Evolutionary conservation across 768 basidiomycete genomes (phyloP).

Genomic region (Lentinula boryana): DNA sequence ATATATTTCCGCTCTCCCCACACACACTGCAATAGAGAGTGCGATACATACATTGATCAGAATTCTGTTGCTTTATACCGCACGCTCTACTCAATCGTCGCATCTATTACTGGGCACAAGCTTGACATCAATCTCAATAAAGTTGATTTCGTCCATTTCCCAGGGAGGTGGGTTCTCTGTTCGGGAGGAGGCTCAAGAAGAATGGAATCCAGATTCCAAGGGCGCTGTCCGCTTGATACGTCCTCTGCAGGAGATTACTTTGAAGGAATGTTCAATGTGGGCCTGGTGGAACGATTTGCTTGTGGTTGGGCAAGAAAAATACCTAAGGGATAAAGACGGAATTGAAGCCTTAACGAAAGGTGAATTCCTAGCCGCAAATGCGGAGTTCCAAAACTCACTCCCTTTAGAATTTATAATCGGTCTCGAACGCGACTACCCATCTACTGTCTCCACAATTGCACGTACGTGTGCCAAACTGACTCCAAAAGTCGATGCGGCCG

Average conservation of each 20-base stretch:
- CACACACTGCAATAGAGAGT: conserved; percentile 60
- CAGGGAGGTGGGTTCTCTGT: conserved; percentile 74
- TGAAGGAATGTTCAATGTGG: conserved; percentile 77
- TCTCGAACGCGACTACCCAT: conserved; percentile 77
- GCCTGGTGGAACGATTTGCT: conserved; percentile 63
- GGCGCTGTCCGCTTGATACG: conserved; percentile 46
- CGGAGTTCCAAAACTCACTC: not conserved
- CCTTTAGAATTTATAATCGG: conserved; percentile 70
- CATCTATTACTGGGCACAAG: conserved; percentile 77
- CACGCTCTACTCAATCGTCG: conserved; percentile 52
- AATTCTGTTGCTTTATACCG: conserved; percentile 65
- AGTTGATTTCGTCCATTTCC: conserved; percentile 66
- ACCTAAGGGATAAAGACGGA: conserved; percentile 44
- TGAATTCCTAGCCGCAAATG: conserved; percentile 17
- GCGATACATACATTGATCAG: conserved; percentile 57
- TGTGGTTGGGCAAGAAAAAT: conserved; percentile 44
- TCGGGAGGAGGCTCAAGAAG: conserved; percentile 63
- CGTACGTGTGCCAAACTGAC: conserved; percentile 75
- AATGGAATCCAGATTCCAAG: conserved; percentile 38
- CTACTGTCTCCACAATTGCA: conserved; percentile 79
- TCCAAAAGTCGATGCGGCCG: conserved; percentile 46
- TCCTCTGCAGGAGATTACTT: conserved; percentile 67
- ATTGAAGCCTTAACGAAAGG: conserved; percentile 69
- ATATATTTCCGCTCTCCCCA: conserved; percentile 66
- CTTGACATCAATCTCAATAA: conserved; percentile 71